Conservation (phyloP, 2,329 filamentous ascomycete genomes). For the Colletotrichum cuscutae region DNA sequence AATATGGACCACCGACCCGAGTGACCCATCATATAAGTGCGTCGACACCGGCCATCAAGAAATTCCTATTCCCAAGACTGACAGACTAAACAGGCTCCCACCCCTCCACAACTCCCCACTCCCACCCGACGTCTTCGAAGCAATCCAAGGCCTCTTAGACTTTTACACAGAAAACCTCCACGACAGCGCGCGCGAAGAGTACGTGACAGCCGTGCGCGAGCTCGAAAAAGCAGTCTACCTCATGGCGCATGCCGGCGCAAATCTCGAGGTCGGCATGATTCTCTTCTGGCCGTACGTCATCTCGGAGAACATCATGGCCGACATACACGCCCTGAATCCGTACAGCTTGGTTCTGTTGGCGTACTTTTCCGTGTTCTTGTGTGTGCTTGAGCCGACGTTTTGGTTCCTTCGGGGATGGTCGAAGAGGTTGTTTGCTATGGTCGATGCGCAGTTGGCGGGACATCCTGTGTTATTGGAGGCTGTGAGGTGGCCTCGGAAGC, state of each 20-base stretch:
- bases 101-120: neutral
- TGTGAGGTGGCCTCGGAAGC: slow-evolving; percentile 21
- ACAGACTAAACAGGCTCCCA: neutral
- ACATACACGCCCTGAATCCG: slow-evolving; percentile 38
- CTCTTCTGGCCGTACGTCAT: slow-evolving; percentile 42
- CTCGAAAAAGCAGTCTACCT: slow-evolving; percentile 37
- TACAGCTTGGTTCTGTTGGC: slow-evolving; percentile 42
- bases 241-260: slow-evolving; percentile 37
- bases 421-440: slow-evolving; percentile 34
- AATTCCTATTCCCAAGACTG: neutral
- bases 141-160: neutral
- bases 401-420: slow-evolving; percentile 43
- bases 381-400: slow-evolving; percentile 39
- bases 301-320: slow-evolving; percentile 40
- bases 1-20: slow-evolving; percentile 1
- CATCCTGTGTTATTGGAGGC: neutral
- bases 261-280: slow-evolving; percentile 38
- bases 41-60: neutral
- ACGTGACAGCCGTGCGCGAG: slow-evolving; percentile 34
- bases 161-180: slow-evolving; percentile 4
- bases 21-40: slow-evolving; percentile 5
- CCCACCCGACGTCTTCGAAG: slow-evolving; percentile 18
- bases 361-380: slow-evolving; percentile 40
- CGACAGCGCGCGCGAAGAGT: slow-evolving; percentile 34
- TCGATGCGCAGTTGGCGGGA: slow-evolving; percentile 32